Percentiles rank a stretch among this genome's conserved stretches.
Conservation (phyloP, 768 basidiomycete genomes). For the Podaxis sp. region DNA sequence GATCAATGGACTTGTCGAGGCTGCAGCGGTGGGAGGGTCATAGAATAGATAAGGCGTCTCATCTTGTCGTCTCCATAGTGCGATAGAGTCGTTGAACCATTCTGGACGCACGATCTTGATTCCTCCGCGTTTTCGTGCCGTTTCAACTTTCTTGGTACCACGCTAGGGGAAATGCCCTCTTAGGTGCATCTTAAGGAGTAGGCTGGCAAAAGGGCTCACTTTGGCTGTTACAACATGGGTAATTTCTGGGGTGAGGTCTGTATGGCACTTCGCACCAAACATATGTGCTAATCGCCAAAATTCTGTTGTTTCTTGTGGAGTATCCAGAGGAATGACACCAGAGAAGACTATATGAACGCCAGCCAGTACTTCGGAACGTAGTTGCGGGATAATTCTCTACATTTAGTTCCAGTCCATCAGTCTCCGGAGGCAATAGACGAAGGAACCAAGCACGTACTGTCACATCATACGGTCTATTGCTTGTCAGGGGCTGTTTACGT, state of each 20-base stretch:
- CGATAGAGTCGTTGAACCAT: constrained; percentile 90
- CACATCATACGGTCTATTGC: constrained; percentile 60
- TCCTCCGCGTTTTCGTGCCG: constrained; percentile 71
- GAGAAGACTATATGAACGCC: constrained; percentile 89
- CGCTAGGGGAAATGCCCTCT: constrained; percentile 42
- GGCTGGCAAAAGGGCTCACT: constrained; percentile 37
- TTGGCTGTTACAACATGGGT: constrained; percentile 95
- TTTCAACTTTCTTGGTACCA: constrained; percentile 90
- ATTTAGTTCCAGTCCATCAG: background rate
- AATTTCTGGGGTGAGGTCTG: constrained; percentile 59
- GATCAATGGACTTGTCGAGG: constrained; percentile 16
- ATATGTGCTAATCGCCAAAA: constrained; percentile 84
- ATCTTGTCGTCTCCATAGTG: constrained; percentile 83
- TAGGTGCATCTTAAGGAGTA: constrained; percentile 3
- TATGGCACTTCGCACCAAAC: constrained; percentile 85
- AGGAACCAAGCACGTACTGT: constrained; percentile 52
- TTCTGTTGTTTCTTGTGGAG: constrained; percentile 73
- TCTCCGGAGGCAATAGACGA: background rate
- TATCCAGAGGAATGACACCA: constrained; percentile 91
- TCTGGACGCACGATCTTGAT: constrained; percentile 84
- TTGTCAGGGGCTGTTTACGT: constrained; percentile 24
- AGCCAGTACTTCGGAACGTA: constrained; percentile 74
- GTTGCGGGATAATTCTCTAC: constrained; percentile 81
- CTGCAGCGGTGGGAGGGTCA: constrained; percentile 42
- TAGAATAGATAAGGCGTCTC: constrained; percentile 78